phyloP scores from a whole-genome alignment of 257 asterid genomes.

The Osmanthus fragrans region DNA sequence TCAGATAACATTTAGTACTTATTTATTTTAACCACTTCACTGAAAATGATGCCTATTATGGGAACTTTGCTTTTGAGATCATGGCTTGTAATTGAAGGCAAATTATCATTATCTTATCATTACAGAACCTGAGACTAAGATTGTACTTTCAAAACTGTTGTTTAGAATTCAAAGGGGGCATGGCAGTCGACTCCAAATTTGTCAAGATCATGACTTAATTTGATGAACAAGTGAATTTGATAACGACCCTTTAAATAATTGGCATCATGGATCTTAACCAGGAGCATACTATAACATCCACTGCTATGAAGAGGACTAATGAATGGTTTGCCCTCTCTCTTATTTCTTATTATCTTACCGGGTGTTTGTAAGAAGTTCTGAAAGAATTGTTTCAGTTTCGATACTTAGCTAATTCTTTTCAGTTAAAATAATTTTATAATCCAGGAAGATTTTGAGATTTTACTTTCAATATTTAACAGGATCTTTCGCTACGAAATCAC shows the following conservation, averaged over 20 bases:
- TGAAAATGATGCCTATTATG: constrained; percentile 20
- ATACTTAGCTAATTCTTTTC: not conserved
- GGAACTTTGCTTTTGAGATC: constrained; percentile 22
- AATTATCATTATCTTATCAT: constrained; percentile 8
- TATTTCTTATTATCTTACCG: no score
- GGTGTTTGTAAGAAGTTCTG: not conserved
- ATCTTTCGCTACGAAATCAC: constrained; percentile 78
- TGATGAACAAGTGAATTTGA: constrained; percentile 6
- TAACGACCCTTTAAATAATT: constrained; percentile 18
- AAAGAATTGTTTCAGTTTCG: not conserved
- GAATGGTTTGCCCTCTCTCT: constrained; percentile 55
- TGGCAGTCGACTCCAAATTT: constrained; percentile 4
- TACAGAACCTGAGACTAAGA: constrained; percentile 18
- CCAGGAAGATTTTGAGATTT: not conserved
- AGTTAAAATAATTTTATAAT: not conserved
- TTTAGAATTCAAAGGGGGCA: constrained; percentile 11
- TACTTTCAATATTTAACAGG: constrained; percentile 43
- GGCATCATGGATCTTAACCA: constrained; percentile 29
- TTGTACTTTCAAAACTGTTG: not conserved
- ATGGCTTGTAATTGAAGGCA: constrained; percentile 13
- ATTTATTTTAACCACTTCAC: not conserved
- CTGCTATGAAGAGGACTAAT: constrained; percentile 77
- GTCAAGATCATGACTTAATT: not conserved
- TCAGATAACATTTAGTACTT: no score
- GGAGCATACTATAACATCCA: constrained; percentile 25